Conservation (phyloP, 345 rosid genomes). For the Populus simonii region DNA sequence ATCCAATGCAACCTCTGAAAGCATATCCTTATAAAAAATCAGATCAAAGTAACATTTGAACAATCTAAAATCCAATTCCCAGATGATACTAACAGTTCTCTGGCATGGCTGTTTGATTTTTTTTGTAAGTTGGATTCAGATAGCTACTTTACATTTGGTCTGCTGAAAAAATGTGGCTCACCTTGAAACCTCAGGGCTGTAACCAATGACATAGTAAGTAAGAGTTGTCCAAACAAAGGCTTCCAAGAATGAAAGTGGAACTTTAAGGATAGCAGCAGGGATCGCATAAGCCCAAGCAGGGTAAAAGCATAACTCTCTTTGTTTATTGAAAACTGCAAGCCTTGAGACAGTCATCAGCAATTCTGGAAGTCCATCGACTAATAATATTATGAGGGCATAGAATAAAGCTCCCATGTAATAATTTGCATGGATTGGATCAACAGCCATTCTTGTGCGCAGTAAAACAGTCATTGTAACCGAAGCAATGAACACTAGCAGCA, state of each 20-base stretch:
- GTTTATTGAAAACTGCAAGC: slow-evolving; percentile 58
- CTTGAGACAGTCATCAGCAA: slow-evolving; percentile 43
- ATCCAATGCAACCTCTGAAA: too few species aligned
- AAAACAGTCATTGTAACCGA: slow-evolving; percentile 58
- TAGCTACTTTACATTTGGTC: neutral
- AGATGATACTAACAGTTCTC: too few species aligned
- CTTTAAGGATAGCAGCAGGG: slow-evolving; percentile 46
- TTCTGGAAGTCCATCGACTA: slow-evolving; percentile 54
- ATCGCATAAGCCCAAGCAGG: slow-evolving; percentile 73
- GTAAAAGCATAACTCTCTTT: slow-evolving; percentile 50
- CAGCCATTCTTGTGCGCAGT: slow-evolving; percentile 40
- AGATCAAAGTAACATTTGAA: too few species aligned
- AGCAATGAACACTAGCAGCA: slow-evolving; percentile 51
- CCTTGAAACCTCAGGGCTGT: slow-evolving; percentile 50
- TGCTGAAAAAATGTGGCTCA: too few species aligned
- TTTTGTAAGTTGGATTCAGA: too few species aligned
- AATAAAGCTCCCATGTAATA: slow-evolving; percentile 51
- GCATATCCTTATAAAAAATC: too few species aligned
- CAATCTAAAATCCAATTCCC: too few species aligned
- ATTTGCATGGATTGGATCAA: slow-evolving; percentile 46
- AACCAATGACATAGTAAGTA: slow-evolving; percentile 76
- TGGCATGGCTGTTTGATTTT: neutral
- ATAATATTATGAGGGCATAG: slow-evolving; percentile 40
- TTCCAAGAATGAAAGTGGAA: slow-evolving; percentile 54
- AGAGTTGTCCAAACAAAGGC: slow-evolving; percentile 58